These are phyloP conservation scores for Coemansia sp. DNA, from an alignment of 192 early-diverging fungal species.

Conservation along the genomic window DNA sequence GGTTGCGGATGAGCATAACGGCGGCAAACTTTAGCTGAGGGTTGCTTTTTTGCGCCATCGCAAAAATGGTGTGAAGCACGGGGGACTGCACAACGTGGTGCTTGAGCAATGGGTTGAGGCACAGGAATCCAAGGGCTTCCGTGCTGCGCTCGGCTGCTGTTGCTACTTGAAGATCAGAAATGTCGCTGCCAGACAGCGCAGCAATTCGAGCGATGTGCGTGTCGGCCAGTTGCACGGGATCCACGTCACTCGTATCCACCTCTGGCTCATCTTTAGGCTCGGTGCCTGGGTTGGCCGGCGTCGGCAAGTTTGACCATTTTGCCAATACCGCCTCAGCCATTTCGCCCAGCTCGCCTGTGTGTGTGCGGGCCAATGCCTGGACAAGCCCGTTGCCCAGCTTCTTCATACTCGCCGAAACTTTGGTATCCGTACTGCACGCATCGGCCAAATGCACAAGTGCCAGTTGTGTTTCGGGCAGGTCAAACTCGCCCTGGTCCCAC, in stretches of 20 bases:
- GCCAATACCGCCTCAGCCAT: conserved; percentile 62
- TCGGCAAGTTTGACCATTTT: conserved; percentile 58
- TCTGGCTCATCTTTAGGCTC: background rate
- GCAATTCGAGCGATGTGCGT: conserved; percentile 29
- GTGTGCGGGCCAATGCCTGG: conserved; percentile 56
- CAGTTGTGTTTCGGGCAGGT: conserved; percentile 64
- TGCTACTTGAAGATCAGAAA: background rate
- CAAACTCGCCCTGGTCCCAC: conserved; percentile 79
- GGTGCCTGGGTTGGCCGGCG: conserved; percentile 16
- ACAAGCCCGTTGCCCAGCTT: conserved; percentile 60
- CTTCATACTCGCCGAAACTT: conserved; percentile 63
- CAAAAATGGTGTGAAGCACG: conserved; percentile 61
- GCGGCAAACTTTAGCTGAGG: conserved; percentile 69
- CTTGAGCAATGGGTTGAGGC: conserved; percentile 66
- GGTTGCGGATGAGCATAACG: conserved; percentile 71
- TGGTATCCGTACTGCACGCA: conserved; percentile 54
- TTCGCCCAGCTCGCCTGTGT: conserved; percentile 51
- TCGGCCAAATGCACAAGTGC: conserved; percentile 52
- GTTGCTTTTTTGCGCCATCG: conserved; percentile 51
- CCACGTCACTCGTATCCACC: conserved; percentile 1
- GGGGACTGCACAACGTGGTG: conserved; percentile 64
- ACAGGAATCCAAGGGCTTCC: conserved; percentile 83
- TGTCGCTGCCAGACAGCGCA: background rate
- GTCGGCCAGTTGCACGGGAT: conserved; percentile 37
- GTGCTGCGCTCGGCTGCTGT: conserved; percentile 58